Evolutionary conservation across 352 stramenopile genomes (phyloP), one percentile per base, ranked within the genome.

Genomic region (Phytophthora sojae): DNA sequence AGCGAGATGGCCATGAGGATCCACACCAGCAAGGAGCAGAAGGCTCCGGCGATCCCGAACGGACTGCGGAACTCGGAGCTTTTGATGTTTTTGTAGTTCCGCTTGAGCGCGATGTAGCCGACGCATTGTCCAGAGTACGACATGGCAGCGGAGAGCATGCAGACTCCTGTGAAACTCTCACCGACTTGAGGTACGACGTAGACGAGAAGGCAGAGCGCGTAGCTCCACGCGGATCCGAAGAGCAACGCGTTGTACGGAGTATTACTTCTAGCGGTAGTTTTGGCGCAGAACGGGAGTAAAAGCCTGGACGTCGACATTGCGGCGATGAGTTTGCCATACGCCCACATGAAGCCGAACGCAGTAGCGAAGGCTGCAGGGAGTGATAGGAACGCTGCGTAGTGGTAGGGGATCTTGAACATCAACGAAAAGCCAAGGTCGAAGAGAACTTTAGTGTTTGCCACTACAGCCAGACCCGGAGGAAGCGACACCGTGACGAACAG

Each of bases 321-420:
- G 4, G 61, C 50, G 30, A 86, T 75, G 26, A 86, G 71, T 25
- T 80, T 86, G 4, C 73, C 75, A 47, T 83, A 84, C 29, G 61
- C 73, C 59, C 77, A 83, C 42, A 86, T 80, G 57, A 86, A 86
- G 6, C 75, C 78, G 29, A 76, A 83, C 1, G 73, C 69, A 0
- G 54, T 60, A 0, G 15, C 54, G 23, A 60, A 60, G 8, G 54
- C 54, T 19, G n/a, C 79, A 2, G 77, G 77, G 1, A 86, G 25
- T 19, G 76, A 85, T 2, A 85, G 35, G 5, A 83, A 12, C 4
- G 63, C 78, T 0, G 71, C 71, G 2, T 29, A 5, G 0, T 53
- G 6, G 2, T 57, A 23, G 2, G 66, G 57, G 9, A 77, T 55
- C 0, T 50, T 19, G 23, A 84, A 73, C 6, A 82, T n/a, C 21